These are phyloP conservation scores for Plasmodium gaboni DNA, from an alignment of 169 alveolate species.

Conservation along the genomic window DNA sequence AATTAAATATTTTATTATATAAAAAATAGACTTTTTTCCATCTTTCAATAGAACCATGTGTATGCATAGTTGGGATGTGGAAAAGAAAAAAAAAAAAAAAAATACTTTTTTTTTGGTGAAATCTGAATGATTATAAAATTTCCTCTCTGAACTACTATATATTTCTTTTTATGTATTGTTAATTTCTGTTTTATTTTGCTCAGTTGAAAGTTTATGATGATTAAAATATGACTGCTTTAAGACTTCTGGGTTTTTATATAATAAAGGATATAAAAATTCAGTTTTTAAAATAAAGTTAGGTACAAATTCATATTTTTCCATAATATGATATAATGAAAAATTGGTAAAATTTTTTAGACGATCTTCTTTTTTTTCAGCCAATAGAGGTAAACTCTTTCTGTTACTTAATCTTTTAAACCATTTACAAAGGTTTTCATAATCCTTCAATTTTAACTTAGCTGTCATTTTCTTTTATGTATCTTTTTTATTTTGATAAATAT, in stretches of 20 bases:
- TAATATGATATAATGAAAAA: conserved; percentile 65
- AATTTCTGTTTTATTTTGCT: not conserved
- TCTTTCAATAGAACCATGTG: no score
- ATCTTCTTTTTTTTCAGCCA: conserved; percentile 65
- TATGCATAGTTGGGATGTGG: no score
- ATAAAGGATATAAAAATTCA: conserved; percentile 39
- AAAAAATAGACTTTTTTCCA: no score
- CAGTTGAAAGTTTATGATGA: conserved; percentile 44
- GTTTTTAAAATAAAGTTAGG: conserved; percentile 63
- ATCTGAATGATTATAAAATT: no score
- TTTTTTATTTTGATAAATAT: not conserved
- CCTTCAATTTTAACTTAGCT: conserved; percentile 47
- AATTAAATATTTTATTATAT: no score
- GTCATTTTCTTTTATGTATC: conserved; percentile 4
- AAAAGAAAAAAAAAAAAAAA: no score
- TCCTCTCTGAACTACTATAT: no score
- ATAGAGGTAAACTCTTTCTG: conserved; percentile 40
- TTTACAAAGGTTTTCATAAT: conserved; percentile 47
- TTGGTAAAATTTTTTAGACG: conserved; percentile 62
- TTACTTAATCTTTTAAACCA: conserved; percentile 65
- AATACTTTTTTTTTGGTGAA: no score
- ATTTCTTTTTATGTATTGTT: no score
- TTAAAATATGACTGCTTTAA: conserved; percentile 58
- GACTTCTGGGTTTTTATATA: conserved; percentile 47
- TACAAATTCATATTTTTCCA: conserved; percentile 67